Evolutionary conservation across 345 rosid species (phyloP).

Genomic region (Euphorbia lathyris): DNA sequence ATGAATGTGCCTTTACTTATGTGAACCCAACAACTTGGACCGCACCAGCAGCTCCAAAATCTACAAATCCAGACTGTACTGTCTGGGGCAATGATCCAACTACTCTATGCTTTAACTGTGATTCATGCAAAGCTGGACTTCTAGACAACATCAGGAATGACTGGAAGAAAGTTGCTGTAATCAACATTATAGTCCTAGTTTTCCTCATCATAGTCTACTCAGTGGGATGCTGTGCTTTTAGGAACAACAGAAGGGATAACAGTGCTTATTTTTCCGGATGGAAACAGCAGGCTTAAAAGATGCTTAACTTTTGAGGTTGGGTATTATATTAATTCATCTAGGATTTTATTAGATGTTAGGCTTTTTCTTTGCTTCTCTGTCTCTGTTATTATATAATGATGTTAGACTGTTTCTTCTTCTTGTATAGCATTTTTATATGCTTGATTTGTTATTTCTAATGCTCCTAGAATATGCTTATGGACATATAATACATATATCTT

Average conservation of each 20-base stretch:
- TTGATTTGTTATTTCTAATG: neutral
- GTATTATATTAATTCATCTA: neutral
- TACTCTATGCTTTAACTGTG: constrained; percentile 65
- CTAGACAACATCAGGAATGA: constrained; percentile 62
- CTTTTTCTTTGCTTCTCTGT: neutral
- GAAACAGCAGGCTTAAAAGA: constrained; percentile 19
- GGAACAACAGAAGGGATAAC: constrained; percentile 65
- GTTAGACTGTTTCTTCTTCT: constrained; percentile 2
- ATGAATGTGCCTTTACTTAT: constrained; percentile 61
- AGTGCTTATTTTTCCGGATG: constrained; percentile 16
- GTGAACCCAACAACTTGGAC: constrained; percentile 61
- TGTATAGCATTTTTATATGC: constrained; percentile 12
- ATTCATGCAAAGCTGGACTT: constrained; percentile 87
- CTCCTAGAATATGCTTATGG: neutral
- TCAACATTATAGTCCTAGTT: constrained; percentile 66
- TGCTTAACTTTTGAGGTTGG: neutral
- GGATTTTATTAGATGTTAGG: neutral
- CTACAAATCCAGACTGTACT: constrained; percentile 52
- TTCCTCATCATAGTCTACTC: constrained; percentile 66
- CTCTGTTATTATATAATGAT: constrained; percentile 4
- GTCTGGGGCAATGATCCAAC: constrained; percentile 40
- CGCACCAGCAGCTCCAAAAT: neutral
- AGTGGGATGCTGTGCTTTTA: constrained; percentile 80
- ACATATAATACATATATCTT: no score
- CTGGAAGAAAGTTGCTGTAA: constrained; percentile 72